Percentiles rank a stretch among this genome's conserved stretches.
Evolutionary conservation across 2,329 filamentous ascomycete genomes (phyloP).

Genomic region (Colletotrichum australisinense): DNA sequence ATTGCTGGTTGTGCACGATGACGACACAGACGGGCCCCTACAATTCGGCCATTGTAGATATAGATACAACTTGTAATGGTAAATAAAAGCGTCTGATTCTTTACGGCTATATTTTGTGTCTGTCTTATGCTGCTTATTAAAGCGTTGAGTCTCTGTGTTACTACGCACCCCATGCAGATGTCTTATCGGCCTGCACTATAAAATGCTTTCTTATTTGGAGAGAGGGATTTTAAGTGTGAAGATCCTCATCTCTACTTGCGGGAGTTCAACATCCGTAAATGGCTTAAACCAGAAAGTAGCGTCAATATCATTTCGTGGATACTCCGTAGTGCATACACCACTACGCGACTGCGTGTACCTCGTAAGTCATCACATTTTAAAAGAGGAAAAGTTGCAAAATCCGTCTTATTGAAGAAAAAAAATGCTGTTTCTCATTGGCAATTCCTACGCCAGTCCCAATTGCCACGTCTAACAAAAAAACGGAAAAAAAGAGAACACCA

Average conservation of each 20-base stretch:
- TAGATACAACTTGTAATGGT: constrained; percentile 32
- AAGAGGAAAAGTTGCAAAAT: too few species aligned
- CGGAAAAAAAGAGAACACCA: not conserved
- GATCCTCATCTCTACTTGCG: not conserved
- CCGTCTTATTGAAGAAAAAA: too few species aligned
- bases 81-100: constrained; percentile 33
- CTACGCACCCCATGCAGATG: too few species aligned
- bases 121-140: not conserved
- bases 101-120: not conserved
- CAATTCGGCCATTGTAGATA: constrained; percentile 29
- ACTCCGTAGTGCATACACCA: too few species aligned
- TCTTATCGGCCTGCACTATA: too few species aligned
- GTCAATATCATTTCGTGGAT: too few species aligned
- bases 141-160: too few species aligned
- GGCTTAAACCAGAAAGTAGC: too few species aligned
- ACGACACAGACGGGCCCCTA: constrained; percentile 33
- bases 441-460: not conserved
- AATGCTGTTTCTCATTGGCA: too few species aligned
- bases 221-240: not conserved
- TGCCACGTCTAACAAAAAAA: not conserved
- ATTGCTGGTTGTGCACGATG: too few species aligned
- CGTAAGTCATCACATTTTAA: too few species aligned
- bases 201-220: not conserved
- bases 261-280: not conserved
- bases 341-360: too few species aligned